Evolutionary conservation across 1,139 yeast genomes (phyloP).

Genomic region (Yamadazyma buinensis): DNA sequence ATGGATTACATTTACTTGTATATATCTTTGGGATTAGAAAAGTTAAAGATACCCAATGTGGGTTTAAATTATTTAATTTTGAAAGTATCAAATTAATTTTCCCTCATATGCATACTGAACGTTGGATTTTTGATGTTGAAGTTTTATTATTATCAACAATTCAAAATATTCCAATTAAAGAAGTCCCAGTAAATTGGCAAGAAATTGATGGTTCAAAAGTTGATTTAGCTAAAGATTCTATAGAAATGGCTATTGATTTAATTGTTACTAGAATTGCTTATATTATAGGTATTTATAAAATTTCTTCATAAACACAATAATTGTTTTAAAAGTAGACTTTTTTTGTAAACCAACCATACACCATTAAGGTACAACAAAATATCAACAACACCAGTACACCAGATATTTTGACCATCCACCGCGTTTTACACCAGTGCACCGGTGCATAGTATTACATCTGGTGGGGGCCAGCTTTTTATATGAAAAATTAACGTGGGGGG

Average conservation of each 20-base stretch:
- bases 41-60: constrained; percentile 93
- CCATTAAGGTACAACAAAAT: too few species aligned
- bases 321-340: too few species aligned
- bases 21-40: constrained; percentile 84
- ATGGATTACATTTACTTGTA: constrained; percentile 83
- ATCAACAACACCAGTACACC: too few species aligned
- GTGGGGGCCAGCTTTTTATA: too few species aligned
- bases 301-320: too few species aligned
- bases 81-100: constrained; percentile 62
- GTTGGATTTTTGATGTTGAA: constrained; percentile 98
- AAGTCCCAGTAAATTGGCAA: constrained; percentile 92
- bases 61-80: constrained; percentile 85
- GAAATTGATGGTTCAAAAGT: constrained; percentile 95
- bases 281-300: constrained; percentile 75
- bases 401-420: too few species aligned
- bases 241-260: constrained; percentile 93
- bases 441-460: too few species aligned
- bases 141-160: constrained; percentile 75
- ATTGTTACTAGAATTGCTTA: constrained; percentile 90
- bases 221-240: constrained; percentile 85
- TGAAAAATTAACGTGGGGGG: too few species aligned
- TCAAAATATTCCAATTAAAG: constrained; percentile 63
- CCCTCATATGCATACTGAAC: constrained; percentile 92
- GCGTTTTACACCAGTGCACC: too few species aligned
- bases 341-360: too few species aligned